Evolutionary conservation across 2,329 filamentous ascomycete species (phyloP).

Genomic region (Fusarium stilboides): DNA sequence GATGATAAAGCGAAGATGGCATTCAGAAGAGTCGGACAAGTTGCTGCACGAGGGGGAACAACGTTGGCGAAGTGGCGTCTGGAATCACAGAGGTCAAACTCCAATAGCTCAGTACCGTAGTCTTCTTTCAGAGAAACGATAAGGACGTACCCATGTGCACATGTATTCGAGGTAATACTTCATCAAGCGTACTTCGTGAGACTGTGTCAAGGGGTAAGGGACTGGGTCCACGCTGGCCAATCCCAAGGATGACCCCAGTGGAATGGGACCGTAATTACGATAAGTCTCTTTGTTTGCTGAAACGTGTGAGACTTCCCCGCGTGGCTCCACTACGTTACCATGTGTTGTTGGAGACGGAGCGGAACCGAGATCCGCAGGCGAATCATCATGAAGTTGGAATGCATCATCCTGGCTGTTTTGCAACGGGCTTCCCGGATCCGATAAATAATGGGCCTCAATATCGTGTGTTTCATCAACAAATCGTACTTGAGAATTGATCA

Average conservation of each 20-base stretch:
- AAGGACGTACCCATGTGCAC: conserved; percentile 48
- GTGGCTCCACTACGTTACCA: not conserved
- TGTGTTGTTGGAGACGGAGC: not conserved
- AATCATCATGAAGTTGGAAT: not conserved
- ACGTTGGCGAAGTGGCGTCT: conserved; percentile 65
- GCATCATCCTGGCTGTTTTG: not conserved
- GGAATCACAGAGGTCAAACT: conserved; percentile 62
- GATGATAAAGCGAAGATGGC: conserved; percentile 71
- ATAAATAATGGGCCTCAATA: conserved; percentile 37
- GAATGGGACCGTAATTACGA: conserved; percentile 3
- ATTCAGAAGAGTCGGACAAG: conserved; percentile 67
- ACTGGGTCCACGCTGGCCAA: conserved; percentile 23
- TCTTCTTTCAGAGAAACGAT: too few species aligned
- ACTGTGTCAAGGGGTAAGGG: conserved; percentile 41
- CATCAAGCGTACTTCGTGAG: conserved; percentile 47
- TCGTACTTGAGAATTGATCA: conserved; percentile 11
- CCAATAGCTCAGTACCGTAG: not conserved
- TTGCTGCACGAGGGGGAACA: conserved; percentile 67
- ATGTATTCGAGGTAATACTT: conserved; percentile 51
- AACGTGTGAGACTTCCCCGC: not conserved
- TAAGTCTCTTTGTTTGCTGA: not conserved
- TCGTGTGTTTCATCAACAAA: conserved; percentile 37
- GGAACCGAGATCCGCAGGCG: not conserved
- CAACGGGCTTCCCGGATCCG: not conserved
- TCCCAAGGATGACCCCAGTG: conserved; percentile 13